Evolutionary conservation across 345 rosid species (phyloP).

Genomic region (Hevea brasiliensis): DNA sequence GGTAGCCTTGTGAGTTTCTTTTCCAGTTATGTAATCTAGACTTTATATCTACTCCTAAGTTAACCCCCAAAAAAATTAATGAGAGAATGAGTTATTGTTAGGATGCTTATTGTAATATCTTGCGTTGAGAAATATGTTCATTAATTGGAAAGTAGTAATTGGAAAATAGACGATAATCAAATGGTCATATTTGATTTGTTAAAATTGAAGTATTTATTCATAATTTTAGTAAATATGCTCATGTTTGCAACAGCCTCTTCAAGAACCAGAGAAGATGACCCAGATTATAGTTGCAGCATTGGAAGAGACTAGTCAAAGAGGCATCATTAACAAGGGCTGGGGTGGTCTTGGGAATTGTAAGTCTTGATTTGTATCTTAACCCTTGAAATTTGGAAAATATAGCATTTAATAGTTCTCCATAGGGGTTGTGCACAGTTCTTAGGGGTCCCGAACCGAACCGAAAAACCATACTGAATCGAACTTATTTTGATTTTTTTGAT

Average conservation of each 20-base stretch:
- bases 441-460: too few species aligned
- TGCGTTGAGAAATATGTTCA: too few species aligned
- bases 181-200: too few species aligned
- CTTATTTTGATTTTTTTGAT: too few species aligned
- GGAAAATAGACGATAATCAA: neutral
- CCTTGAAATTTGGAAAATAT: neutral
- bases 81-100: neutral
- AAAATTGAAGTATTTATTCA: too few species aligned
- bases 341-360: conserved; percentile 71
- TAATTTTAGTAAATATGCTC: neutral
- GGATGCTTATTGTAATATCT: neutral
- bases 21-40: neutral
- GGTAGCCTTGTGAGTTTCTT: conserved; percentile 70
- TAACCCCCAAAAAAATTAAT: neutral
- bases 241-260: conserved; percentile 50
- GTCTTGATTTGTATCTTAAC: conserved; percentile 16
- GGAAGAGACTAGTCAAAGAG: conserved; percentile 57
- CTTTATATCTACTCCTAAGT: neutral
- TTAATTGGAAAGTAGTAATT: neutral
- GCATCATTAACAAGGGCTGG: conserved; percentile 74
- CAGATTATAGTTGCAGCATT: conserved; percentile 52
- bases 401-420: neutral
- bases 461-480: too few species aligned
- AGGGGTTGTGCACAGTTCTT: too few species aligned
- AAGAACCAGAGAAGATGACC: conserved; percentile 64